phyloP scores from a whole-genome alignment of 805 yeast genomes.

The Saturnispora sanitii region DNA sequence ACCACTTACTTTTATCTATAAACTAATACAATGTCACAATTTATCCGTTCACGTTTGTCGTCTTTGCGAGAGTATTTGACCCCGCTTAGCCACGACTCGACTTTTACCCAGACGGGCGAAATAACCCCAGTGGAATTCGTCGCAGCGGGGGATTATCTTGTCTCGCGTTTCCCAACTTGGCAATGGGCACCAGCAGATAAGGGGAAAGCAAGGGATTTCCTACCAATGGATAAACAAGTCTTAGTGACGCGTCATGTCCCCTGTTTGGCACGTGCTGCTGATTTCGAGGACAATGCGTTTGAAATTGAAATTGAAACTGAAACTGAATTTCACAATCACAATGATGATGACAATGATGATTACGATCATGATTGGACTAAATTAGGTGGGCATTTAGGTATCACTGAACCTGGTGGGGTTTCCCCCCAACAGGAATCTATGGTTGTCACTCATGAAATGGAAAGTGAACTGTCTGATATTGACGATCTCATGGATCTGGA shows the following conservation, averaged over 20 bases:
- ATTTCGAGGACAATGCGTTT: constrained; percentile 30
- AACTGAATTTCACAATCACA: constrained; percentile 19
- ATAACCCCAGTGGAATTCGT: constrained; percentile 95
- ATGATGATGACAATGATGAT: constrained; percentile 4
- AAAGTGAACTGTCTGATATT: constrained; percentile 36
- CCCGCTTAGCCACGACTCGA: constrained; percentile 80
- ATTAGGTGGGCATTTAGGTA: neutral
- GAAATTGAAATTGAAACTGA: constrained; percentile 15
- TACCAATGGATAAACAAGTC: constrained; percentile 82
- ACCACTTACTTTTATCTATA: neutral
- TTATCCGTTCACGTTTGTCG: constrained; percentile 64
- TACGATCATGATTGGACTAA: constrained; percentile 6
- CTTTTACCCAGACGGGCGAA: constrained; percentile 79
- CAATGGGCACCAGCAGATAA: constrained; percentile 66
- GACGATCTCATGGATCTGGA: constrained; percentile 29
- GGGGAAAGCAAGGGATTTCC: constrained; percentile 49
- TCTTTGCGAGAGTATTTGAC: constrained; percentile 87
- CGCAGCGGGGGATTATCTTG: constrained; percentile 86
- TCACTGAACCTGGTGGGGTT: constrained; percentile 1
- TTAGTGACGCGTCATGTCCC: constrained; percentile 88
- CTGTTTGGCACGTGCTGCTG: constrained; percentile 60
- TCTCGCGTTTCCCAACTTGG: constrained; percentile 94
- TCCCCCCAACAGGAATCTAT: constrained; percentile 11
- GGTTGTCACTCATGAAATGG: constrained; percentile 15
- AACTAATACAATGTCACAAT: constrained; percentile 11